Base-by-base conservation (phyloP, 768 basidiomycete genomes). In the Hypsizygus marmoreus region DNA sequence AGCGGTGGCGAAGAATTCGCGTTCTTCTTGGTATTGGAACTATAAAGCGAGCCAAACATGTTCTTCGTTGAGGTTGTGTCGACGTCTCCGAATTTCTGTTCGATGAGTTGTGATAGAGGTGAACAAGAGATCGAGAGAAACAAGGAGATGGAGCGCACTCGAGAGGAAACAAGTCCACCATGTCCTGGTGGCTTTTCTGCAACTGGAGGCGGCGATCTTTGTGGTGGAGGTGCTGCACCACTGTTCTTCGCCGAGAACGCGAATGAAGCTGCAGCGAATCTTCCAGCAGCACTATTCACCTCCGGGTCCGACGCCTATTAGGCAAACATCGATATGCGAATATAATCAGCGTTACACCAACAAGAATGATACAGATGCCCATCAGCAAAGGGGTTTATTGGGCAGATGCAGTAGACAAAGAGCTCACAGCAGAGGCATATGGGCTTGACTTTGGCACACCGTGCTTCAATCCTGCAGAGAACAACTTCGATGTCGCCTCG, bases 81-180 rank as follows among this genome's bases (percentile, higher is more conserved):
- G 17, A 84, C 68, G 47, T 79, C 73, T n/a, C 80, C 81, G 42
- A 84, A 72, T 76, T 72, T 79, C 83, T 84, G 52, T 23, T 19
- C 16, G 36, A 37, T 22, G 30, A n/a, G 24, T 14, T 6, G 7
- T 2, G 11, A 10, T 12, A 28, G 28, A 35, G 17, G 23, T n/a
- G 2, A 16, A 26, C 37, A 49, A 40, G 30, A 46, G 43, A 4
- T 5, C 1, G 29, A 36, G 20, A 45, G 26, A 46, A 29, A 23
- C 25, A 28, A 31, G 30, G n/a, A 14, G 42, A 17, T 20, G 40
- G 14, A 23, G 49, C 60, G 33, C 56, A 68, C 65, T 41, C 64
- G 60, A 20, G 43, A 56, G 24, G 65, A 58, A 4, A 61, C 50
- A 16, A 68, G 45, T 10, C 53, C 53, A 19, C 47, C 53, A 17